Conservation (phyloP, 805 yeast genomes). For the Jamesozyma jinghongensis region DNA sequence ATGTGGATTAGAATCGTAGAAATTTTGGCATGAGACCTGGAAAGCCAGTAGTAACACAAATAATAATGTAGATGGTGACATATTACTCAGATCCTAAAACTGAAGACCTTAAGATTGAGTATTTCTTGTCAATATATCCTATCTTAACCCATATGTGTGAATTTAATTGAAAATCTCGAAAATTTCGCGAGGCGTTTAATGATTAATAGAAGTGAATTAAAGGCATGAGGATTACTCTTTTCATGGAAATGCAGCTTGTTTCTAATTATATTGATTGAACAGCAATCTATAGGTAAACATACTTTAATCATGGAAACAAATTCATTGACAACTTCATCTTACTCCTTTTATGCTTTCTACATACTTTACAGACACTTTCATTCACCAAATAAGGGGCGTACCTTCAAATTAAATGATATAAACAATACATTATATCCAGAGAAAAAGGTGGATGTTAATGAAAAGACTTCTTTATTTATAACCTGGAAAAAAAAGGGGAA, state of each 20-base stretch:
- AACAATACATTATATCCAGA: constrained; percentile 14
- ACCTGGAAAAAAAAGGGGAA: constrained; percentile 59
- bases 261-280: no score
- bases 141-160: no score
- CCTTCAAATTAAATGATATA: constrained; percentile 9
- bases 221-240: no score
- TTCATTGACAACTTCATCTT: constrained; percentile 15
- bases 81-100: neutral
- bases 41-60: neutral
- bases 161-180: no score
- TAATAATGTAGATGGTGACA: neutral
- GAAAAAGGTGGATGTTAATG: constrained; percentile 1
- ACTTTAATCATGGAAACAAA: constrained; percentile 1
- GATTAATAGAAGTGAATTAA: no score
- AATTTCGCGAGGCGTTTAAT: no score
- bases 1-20: constrained; percentile 28
- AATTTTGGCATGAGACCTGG: constrained; percentile 16
- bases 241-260: no score
- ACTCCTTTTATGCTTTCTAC: constrained; percentile 29
- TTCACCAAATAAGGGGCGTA: neutral
- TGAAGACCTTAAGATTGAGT: no score
- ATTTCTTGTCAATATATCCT: no score
- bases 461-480: constrained; percentile 58
- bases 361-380: constrained; percentile 18
- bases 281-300: no score